These are phyloP conservation scores for Diaporthe sp. DNA, from an alignment of 2,329 filamentous ascomycete genomes.

Conservation along the genomic window DNA sequence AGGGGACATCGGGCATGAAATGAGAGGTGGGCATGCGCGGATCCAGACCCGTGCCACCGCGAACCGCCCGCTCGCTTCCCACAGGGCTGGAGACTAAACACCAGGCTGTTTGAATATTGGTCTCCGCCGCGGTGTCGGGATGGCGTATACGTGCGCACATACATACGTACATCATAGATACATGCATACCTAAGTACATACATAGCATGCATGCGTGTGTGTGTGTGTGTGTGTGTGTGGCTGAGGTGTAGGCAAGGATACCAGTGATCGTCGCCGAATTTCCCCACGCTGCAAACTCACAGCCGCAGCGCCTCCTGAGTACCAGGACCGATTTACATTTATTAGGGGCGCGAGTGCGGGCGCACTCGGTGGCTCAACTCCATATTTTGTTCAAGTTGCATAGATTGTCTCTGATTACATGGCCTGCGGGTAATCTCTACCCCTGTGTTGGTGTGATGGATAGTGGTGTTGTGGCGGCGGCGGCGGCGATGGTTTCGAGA, in stretches of 20 bases:
- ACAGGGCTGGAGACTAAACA: constrained; percentile 15
- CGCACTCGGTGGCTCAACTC: constrained; percentile 15
- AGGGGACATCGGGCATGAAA: not conserved
- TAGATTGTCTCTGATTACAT: constrained; percentile 39
- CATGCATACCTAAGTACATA: not conserved
- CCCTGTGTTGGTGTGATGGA: constrained; percentile 5
- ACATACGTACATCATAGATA: not conserved
- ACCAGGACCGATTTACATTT: not conserved
- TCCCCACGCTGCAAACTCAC: constrained; percentile 34
- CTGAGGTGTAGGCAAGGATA: constrained; percentile 5
- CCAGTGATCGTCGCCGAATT: constrained; percentile 11
- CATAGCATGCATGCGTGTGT: not conserved
- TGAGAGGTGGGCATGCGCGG: not conserved
- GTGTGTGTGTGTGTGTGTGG: not conserved
- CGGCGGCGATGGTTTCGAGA: not conserved
- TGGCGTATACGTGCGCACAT: not conserved
- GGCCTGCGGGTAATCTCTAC: constrained; percentile 36
- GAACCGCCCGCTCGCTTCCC: not conserved
- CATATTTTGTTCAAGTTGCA: constrained; percentile 37
- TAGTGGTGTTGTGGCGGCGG: constrained; percentile 6
- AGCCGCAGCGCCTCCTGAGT: constrained; percentile 4
- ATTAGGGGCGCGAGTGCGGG: not conserved
- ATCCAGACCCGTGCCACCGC: not conserved
- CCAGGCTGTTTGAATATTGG: not conserved
- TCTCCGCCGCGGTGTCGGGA: not conserved